Base-by-base conservation (phyloP, 208 protist genomes). In the Crithidia acanthocephali region DNA sequence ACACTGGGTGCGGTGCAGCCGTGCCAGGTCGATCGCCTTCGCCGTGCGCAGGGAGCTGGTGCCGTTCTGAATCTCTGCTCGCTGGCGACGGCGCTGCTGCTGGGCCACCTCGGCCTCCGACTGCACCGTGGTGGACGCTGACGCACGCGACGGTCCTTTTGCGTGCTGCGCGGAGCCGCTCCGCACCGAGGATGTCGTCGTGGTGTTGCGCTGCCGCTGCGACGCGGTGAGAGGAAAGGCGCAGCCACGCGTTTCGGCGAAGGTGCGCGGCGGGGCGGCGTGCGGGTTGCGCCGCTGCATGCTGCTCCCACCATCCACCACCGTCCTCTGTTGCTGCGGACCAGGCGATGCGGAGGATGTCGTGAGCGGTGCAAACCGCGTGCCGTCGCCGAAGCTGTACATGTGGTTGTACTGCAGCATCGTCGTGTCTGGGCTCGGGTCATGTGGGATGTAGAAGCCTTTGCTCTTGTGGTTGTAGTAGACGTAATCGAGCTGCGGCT, bases 401-500 rank as follows among this genome's bases (percentile, higher is more conserved):
- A 93, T 76, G 57, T 96, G 88, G 55, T 96, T 93, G 77, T 96
- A 96, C 40, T 87, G 81, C 33, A 96, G 73, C 52, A 85, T 83
- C 18, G 78, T 32, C 1, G 78, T 81, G 69, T 85, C 75, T 2
- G 79, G 64, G 22, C 69, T 66, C 23, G 75, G 78, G 55, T 92
- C 83, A 40, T 85, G 81, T 15, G 88, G 91, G n/a, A 96, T 78
- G 73, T 79, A 94, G 77, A 74, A 92, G 23, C 86, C 91, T 58
- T 96, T 96, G 75, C 91, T 94, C 45, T 77, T 81, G 78, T 93
- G 85, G 65, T 96, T 94, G 78, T 94, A 96, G 68, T 94, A 96
- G 40, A 92, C 74, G 72, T 88, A 87, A 40, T 90, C 84, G 28
- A 55, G 45, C 51, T 83, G 56, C 58, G 71, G 44, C 44, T 80